Evolutionary conservation across 164 flowering plant genomes (phyloP), one percentile per base, ranked within the genome.

Genomic region (Berberis vulgaris): DNA sequence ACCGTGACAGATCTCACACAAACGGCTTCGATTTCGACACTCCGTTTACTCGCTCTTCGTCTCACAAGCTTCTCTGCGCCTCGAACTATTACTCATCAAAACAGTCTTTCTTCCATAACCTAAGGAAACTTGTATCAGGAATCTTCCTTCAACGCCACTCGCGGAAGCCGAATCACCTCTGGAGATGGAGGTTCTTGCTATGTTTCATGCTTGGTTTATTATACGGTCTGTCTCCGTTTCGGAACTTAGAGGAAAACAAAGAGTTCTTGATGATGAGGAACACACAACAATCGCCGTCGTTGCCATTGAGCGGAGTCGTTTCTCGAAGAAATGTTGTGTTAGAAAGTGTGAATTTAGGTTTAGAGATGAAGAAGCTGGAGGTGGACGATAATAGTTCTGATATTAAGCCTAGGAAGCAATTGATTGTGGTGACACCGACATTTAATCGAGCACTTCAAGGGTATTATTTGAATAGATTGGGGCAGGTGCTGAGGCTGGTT

Each of bases 381-480:
- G 53, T 46, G 56, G 65, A 47, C 54, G 61, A 46, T 60, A 62
- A 46, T 60, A 56, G 69, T 40, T 72, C 65, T 38, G 77, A 71
- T 64, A 72, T 68, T 26, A 64, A 62, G 13, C 78, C 81, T 45
- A 52, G 69, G 67, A 91, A 87, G 76, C 87, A 76, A 64, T 56
- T 94, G 72, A 89, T 94, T 62, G 76, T 94, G 57, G 86, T 88
- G 63, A 87, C 98, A 0, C 95, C 98, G 4, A 94, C 97, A 3
- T 91, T 86, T 71, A 86, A 82, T 60, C 78, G 97, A 46, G 83
- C 84, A 2, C 54, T 84, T n/a, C 98, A 94, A 70, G 93, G 88
- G 0, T 93, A 73, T 63, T 91, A 75, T 67, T 78, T 94, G 67
- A 82, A 78, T 55, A 75, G 98, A 49, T 58, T 94, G 66, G 83